phyloP scores from a whole-genome alignment of 192 early-diverging fungal species.

The Lobosporangium transversale region DNA sequence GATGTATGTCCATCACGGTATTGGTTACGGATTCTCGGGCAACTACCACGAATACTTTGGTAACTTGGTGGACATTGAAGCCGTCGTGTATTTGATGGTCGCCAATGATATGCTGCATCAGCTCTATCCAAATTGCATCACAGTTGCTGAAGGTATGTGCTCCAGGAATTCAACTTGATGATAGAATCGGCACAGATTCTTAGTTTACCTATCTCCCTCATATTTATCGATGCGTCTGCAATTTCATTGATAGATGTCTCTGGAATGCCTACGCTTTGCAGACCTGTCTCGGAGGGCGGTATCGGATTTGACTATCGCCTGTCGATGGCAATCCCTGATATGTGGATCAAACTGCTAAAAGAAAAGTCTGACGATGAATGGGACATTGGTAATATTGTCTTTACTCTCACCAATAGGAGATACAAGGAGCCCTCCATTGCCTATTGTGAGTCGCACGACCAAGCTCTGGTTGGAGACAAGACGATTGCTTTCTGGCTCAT shows the following conservation, averaged over 20 bases:
- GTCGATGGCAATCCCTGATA: slow-evolving; percentile 97
- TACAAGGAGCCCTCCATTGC: slow-evolving; percentile 94
- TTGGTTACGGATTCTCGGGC: slow-evolving; percentile 92
- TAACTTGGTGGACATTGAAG: slow-evolving; percentile 83
- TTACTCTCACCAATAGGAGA: slow-evolving; percentile 91
- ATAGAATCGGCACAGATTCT: neutral
- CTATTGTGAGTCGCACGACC: slow-evolving; percentile 97
- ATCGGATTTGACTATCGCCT: slow-evolving; percentile 97
- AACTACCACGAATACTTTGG: slow-evolving; percentile 96
- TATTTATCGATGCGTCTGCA: too few species aligned
- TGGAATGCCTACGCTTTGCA: slow-evolving; percentile 97
- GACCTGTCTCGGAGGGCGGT: slow-evolving; percentile 87
- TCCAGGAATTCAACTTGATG: neutral
- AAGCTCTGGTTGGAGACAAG: slow-evolving; percentile 98
- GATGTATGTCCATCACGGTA: slow-evolving; percentile 96
- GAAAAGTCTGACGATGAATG: slow-evolving; percentile 92
- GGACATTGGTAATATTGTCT: slow-evolving; percentile 86
- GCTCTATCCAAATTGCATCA: slow-evolving; percentile 82
- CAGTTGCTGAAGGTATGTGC: slow-evolving; percentile 89
- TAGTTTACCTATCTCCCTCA: slow-evolving; percentile 1
- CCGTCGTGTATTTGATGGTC: slow-evolving; percentile 91
- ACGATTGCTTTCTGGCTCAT: slow-evolving; percentile 99
- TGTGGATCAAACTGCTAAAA: slow-evolving; percentile 99
- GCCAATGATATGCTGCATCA: slow-evolving; percentile 72
- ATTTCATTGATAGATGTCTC: slow-evolving; percentile 87